phyloP scores from a whole-genome alignment of 2,329 filamentous ascomycete species.

The Xylariaceae sp. region DNA sequence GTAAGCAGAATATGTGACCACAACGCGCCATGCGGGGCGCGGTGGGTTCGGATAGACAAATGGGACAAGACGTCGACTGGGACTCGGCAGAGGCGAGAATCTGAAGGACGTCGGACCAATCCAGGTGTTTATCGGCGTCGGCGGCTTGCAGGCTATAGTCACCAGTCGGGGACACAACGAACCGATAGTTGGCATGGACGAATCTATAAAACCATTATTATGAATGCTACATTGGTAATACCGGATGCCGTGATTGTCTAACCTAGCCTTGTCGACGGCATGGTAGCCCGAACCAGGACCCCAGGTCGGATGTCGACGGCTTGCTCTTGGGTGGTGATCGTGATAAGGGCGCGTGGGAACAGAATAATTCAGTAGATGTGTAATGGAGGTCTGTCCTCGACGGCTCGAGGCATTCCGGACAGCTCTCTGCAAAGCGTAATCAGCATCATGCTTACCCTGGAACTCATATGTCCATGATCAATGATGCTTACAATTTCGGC shows the following conservation, averaged over 20 bases:
- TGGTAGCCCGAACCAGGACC: slow-evolving; percentile 86
- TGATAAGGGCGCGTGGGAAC: slow-evolving; percentile 68
- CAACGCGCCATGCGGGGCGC: slow-evolving; percentile 96
- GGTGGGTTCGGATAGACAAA: slow-evolving; percentile 87
- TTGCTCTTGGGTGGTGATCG: slow-evolving; percentile 47
- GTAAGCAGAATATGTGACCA: slow-evolving; percentile 93
- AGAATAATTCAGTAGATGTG: slow-evolving; percentile 90
- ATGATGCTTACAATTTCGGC: slow-evolving; percentile 65
- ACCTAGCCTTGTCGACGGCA: slow-evolving; percentile 84
- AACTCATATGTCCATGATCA: background rate
- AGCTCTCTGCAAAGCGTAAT: slow-evolving; percentile 36
- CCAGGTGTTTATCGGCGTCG: slow-evolving; percentile 83
- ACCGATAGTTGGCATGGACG: slow-evolving; percentile 95
- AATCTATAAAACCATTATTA: slow-evolving; percentile 49
- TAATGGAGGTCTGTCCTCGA: slow-evolving; percentile 94
- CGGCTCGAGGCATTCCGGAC: slow-evolving; percentile 59
- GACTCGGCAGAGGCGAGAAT: slow-evolving; percentile 87
- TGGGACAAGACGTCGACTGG: slow-evolving; percentile 84
- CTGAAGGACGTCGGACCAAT: slow-evolving; percentile 89
- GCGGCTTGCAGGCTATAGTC: slow-evolving; percentile 76
- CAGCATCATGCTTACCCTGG: background rate
- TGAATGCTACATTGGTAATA: background rate
- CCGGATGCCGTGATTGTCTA: slow-evolving; percentile 18
- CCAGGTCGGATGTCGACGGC: slow-evolving; percentile 73
- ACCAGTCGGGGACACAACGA: slow-evolving; percentile 80